Percentiles rank a stretch among this genome's conserved stretches.
phyloP scores from a whole-genome alignment of 768 basidiomycete species.

The Hortiboletus flavorubellus region DNA sequence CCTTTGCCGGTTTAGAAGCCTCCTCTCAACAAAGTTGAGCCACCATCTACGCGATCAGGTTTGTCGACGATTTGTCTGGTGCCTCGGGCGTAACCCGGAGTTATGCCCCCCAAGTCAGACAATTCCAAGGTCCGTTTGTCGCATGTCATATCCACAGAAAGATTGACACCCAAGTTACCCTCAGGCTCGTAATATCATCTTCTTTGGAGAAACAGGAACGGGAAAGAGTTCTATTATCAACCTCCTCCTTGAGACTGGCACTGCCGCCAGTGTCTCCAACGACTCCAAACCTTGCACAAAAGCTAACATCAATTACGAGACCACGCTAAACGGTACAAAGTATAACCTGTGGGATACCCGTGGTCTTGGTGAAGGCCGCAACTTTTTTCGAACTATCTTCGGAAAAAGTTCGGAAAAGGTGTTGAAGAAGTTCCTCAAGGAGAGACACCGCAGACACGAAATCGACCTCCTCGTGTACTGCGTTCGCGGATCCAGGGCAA shows the following conservation, averaged over 20 bases:
- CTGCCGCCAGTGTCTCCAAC: conserved; percentile 7
- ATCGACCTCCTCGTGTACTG: conserved; percentile 41
- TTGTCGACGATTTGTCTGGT: neutral
- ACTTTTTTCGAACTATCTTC: conserved; percentile 11
- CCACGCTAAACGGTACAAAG: neutral
- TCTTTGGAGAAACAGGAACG: conserved; percentile 23
- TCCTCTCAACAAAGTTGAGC: neutral
- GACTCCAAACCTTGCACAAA: conserved; percentile 19
- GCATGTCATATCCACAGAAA: neutral
- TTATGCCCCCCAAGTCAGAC: neutral
- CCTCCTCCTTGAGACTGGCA: conserved; percentile 13
- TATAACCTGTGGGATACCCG: conserved; percentile 36
- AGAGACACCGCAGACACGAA: conserved; percentile 22
- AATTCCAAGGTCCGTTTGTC: conserved; percentile 10
- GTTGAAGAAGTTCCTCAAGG: conserved; percentile 19
- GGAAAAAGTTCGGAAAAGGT: conserved; percentile 10
- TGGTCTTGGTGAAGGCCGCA: conserved; percentile 33
- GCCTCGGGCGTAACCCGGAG: neutral
- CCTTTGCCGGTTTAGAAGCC: neutral
- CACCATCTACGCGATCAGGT: neutral
- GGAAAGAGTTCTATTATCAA: conserved; percentile 31
- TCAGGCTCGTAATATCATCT: conserved; percentile 12
- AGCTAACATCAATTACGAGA: neutral
- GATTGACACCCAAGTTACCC: neutral
- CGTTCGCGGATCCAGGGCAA: conserved; percentile 35